Evolutionary conservation across 148 eudicot genomes (phyloP).

Genomic region (Rhododendron vialii): DNA sequence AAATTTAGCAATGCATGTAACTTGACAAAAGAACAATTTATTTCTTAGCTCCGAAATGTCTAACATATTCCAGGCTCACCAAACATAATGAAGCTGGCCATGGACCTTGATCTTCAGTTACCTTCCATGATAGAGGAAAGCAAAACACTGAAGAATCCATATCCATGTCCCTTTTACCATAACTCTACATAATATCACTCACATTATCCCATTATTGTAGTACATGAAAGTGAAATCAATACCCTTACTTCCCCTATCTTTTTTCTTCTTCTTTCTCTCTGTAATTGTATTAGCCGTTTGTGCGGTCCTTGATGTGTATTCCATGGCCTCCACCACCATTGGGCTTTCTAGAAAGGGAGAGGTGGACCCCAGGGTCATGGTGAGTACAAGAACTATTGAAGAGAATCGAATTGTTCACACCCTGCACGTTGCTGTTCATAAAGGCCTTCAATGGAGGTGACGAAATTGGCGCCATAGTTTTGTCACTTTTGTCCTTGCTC

Average conservation of each 20-base stretch:
- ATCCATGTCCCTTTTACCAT: not conserved
- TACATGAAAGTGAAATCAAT: not conserved
- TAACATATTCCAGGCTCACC: not conserved
- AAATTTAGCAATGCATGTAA: not conserved
- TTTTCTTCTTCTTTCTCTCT: not conserved
- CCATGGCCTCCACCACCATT: conserved; percentile 4
- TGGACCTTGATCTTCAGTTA: not conserved
- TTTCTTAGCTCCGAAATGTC: not conserved
- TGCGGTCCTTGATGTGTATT: conserved; percentile 13
- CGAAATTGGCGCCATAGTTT: not conserved
- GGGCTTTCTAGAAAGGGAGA: conserved; percentile 25
- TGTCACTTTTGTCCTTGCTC: not conserved
- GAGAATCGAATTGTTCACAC: conserved; percentile 46
- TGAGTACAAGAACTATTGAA: conserved; percentile 27
- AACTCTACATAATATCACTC: not conserved
- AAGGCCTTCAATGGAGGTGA: conserved; percentile 23
- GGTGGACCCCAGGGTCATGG: conserved; percentile 50
- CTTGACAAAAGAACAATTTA: not conserved
- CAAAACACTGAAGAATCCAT: conserved; percentile 3
- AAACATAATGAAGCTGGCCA: not conserved
- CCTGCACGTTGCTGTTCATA: conserved; percentile 63
- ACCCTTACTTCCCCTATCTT: not conserved
- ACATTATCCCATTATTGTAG: not conserved
- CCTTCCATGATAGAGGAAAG: conserved; percentile 7
- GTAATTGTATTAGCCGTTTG: not conserved